Evolutionary conservation across 139 green algal species (phyloP).

Genomic region (Mychonastes homosphaera): DNA sequence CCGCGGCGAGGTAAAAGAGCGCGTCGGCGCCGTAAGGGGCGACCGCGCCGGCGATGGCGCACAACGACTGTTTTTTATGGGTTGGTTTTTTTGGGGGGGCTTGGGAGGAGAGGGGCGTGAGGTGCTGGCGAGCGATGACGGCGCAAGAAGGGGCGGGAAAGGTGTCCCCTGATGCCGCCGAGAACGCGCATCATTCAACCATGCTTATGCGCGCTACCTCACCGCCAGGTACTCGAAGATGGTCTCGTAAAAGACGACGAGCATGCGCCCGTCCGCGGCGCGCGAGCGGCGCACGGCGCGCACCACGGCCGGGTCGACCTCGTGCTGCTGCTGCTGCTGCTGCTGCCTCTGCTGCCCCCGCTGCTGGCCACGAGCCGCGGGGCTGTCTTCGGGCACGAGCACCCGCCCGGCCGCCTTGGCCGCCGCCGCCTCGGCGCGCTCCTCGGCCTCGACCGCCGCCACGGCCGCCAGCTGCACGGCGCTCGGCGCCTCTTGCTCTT

Average conservation of each 20-base stretch:
- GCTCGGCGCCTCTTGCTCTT: background rate
- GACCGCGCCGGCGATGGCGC: constrained; percentile 37
- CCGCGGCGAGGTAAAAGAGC: constrained; percentile 93
- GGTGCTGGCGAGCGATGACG: background rate
- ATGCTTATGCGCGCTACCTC: too few species aligned
- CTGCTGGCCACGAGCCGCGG: constrained; percentile 12
- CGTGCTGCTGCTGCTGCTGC: constrained; percentile 17
- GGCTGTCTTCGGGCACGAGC: constrained; percentile 1
- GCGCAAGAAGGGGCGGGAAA: background rate
- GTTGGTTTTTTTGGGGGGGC: too few species aligned
- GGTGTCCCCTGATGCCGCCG: background rate
- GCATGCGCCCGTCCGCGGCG: too few species aligned
- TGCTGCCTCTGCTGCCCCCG: constrained; percentile 27
- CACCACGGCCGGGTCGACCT: too few species aligned
- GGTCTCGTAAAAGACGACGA: constrained; percentile 73
- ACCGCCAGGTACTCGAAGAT: constrained; percentile 93
- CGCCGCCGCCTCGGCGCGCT: background rate
- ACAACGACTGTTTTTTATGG: too few species aligned
- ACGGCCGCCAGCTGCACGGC: background rate
- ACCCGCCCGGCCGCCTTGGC: background rate
- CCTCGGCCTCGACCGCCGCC: background rate
- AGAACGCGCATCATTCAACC: background rate
- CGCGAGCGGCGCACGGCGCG: too few species aligned
- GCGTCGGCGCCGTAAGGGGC: constrained; percentile 30
- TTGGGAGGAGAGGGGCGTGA: too few species aligned